Evolutionary conservation across 768 basidiomycete species (phyloP).

Genomic region (Calvatia gigantea): DNA sequence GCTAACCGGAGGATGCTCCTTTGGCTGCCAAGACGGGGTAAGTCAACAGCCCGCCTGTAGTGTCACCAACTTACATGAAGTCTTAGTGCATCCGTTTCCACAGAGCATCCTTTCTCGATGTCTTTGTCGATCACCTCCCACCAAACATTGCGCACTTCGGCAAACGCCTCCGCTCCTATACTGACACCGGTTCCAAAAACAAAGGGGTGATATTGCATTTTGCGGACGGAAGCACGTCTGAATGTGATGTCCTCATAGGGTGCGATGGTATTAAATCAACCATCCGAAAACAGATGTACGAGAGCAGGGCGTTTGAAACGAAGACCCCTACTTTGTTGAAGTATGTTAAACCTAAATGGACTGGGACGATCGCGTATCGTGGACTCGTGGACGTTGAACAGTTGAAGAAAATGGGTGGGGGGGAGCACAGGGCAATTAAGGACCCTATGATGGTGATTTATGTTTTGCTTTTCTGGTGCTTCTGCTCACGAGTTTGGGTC

Average conservation of each 20-base stretch:
- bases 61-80: constrained; percentile 13
- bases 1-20: background rate
- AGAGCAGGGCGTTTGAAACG: constrained; percentile 16
- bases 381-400: constrained; percentile 25
- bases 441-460: constrained; percentile 13
- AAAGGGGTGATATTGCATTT: constrained; percentile 22
- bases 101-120: constrained; percentile 55
- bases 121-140: constrained; percentile 42
- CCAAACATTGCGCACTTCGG: constrained; percentile 34
- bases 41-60: constrained; percentile 18
- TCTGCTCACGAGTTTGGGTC: background rate
- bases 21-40: constrained; percentile 31
- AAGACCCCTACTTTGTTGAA: background rate
- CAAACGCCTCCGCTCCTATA: constrained; percentile 51
- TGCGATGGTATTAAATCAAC: constrained; percentile 18
- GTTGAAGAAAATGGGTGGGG: constrained; percentile 17
- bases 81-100: constrained; percentile 29
- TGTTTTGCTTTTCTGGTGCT: background rate
- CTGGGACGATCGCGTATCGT: constrained; percentile 32
- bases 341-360: constrained; percentile 29
- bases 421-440: constrained; percentile 19
- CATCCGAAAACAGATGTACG: constrained; percentile 14
- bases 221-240: constrained; percentile 21
- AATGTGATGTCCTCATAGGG: constrained; percentile 33
- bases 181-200: constrained; percentile 19